A percentile compares a stretch with the other conserved stretches of the same genome.
Conservation (phyloP, 352 stramenopile species). For the Phytopythium aichiense region DNA sequence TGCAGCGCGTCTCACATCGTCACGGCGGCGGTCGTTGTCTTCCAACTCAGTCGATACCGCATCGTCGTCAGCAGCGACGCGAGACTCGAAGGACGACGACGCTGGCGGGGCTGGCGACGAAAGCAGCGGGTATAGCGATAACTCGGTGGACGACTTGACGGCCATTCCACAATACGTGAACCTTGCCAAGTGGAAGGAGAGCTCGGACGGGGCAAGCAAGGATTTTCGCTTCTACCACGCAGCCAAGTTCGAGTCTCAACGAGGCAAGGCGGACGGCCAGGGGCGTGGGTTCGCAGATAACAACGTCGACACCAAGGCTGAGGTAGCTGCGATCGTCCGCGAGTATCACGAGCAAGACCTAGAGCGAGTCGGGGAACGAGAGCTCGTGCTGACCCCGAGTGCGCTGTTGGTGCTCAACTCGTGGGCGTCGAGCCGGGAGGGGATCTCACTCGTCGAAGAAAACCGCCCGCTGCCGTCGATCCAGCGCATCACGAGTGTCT, state of each 20-base stretch:
- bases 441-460: slow-evolving; percentile 56
- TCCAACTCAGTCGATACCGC: slow-evolving; percentile 15
- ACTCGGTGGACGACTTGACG: slow-evolving; percentile 4
- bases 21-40: slow-evolving; percentile 25
- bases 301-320: background rate
- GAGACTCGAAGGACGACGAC: slow-evolving; percentile 10
- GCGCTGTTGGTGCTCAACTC: slow-evolving; percentile 43
- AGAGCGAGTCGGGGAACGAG: slow-evolving; percentile 43
- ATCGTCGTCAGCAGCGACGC: background rate
- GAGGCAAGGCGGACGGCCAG: background rate
- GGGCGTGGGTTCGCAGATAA: background rate
- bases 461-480: slow-evolving; percentile 48
- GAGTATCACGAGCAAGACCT: slow-evolving; percentile 2
- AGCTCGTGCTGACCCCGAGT: slow-evolving; percentile 63
- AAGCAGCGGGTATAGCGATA: slow-evolving; percentile 6
- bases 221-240: slow-evolving; percentile 46
- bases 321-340: background rate
- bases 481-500: slow-evolving; percentile 46
- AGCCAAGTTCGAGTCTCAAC: slow-evolving; percentile 24
- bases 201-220: slow-evolving; percentile 24
- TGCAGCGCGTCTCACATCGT: slow-evolving; percentile 36
- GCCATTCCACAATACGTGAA: slow-evolving; percentile 25
- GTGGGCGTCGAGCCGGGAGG: slow-evolving; percentile 35
- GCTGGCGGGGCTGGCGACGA: slow-evolving; percentile 7
- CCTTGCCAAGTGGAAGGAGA: slow-evolving; percentile 43